Percentiles rank a stretch among this genome's conserved stretches.
Evolutionary conservation across 2,329 filamentous ascomycete genomes (phyloP).

Genomic region (Colletotrichum ledebouriae): DNA sequence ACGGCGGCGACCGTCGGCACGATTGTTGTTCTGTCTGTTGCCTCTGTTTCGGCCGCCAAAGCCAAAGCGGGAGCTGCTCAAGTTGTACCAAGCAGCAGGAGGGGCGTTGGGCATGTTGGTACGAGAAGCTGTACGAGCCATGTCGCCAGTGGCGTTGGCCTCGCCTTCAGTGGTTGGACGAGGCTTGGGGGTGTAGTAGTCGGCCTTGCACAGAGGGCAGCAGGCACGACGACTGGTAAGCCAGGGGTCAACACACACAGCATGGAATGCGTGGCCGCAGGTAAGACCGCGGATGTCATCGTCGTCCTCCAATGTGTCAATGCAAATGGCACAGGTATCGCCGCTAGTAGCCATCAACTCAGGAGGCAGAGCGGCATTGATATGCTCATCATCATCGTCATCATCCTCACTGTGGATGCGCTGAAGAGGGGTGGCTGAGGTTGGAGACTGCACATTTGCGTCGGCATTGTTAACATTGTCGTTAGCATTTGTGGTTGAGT

Average conservation of each 20-base stretch:
- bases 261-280: slow-evolving; percentile 98
- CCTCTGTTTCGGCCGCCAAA: slow-evolving; percentile 38
- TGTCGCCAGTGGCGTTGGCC: slow-evolving; percentile 47
- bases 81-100: slow-evolving; percentile 55
- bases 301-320: slow-evolving; percentile 93
- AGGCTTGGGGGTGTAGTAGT: slow-evolving; percentile 96
- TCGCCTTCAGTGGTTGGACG: slow-evolving; percentile 67
- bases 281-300: slow-evolving; percentile 94
- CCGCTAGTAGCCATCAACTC: slow-evolving; percentile 86
- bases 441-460: slow-evolving; percentile 22
- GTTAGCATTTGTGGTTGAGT: slow-evolving; percentile 10
- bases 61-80: slow-evolving; percentile 46
- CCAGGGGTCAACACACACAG: slow-evolving; percentile 96
- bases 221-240: slow-evolving; percentile 93
- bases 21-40: slow-evolving; percentile 29
- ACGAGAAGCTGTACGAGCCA: slow-evolving; percentile 57
- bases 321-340: slow-evolving; percentile 96
- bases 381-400: slow-evolving; percentile 80
- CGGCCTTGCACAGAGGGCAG: slow-evolving; percentile 97
- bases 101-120: slow-evolving; percentile 63
- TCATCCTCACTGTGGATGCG: slow-evolving; percentile 65
- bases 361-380: slow-evolving; percentile 83
- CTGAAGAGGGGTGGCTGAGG: slow-evolving; percentile 50
- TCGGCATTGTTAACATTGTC: slow-evolving; percentile 3
- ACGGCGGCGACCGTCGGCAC: slow-evolving; percentile 32